These are phyloP conservation scores for Emergomyces pasteurianus DNA, from an alignment of 2,329 filamentous ascomycete genomes.

Conservation along the genomic window DNA sequence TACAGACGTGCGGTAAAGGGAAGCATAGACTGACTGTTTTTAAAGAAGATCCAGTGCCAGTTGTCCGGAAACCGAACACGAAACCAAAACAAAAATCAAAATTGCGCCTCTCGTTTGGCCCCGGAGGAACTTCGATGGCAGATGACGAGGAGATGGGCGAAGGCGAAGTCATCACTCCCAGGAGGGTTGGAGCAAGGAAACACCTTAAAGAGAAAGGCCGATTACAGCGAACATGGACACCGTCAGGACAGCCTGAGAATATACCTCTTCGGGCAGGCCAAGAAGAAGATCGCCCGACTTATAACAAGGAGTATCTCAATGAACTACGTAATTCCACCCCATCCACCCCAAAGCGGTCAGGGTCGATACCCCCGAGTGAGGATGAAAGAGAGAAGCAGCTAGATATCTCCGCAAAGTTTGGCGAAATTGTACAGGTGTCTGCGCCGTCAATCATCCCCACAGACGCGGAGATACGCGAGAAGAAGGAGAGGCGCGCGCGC, in stretches of 20 bases:
- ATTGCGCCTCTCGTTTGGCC: constrained; percentile 66
- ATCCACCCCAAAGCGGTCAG: constrained; percentile 56
- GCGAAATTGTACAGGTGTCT: constrained; percentile 25
- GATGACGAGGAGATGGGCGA: constrained; percentile 40
- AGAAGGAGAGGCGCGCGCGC: constrained; percentile 78
- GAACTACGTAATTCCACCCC: constrained; percentile 80
- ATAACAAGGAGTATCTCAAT: constrained; percentile 75
- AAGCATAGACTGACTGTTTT: constrained; percentile 21
- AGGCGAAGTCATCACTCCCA: constrained; percentile 47
- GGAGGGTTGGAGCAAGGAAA: constrained; percentile 50
- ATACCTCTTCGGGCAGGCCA: constrained; percentile 48
- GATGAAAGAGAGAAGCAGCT: constrained; percentile 32
- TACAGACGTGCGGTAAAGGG: constrained; percentile 5
- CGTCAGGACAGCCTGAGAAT: constrained; percentile 36
- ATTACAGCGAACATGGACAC: constrained; percentile 41
- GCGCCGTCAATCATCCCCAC: constrained; percentile 52
- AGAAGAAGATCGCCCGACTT: constrained; percentile 61
- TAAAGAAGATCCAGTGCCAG: constrained; percentile 32
- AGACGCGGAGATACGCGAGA: constrained; percentile 75
- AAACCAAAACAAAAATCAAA: constrained; percentile 59
- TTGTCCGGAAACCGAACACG: constrained; percentile 41
- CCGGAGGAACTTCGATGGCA: constrained; percentile 42
- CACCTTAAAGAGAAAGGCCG: constrained; percentile 57
- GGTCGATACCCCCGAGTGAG: constrained; percentile 10
- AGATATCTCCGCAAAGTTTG: constrained; percentile 39